These are phyloP conservation scores for Neovahlkampfia damariscottae DNA, from an alignment of 78 protist genomes.

Conservation along the genomic window DNA sequence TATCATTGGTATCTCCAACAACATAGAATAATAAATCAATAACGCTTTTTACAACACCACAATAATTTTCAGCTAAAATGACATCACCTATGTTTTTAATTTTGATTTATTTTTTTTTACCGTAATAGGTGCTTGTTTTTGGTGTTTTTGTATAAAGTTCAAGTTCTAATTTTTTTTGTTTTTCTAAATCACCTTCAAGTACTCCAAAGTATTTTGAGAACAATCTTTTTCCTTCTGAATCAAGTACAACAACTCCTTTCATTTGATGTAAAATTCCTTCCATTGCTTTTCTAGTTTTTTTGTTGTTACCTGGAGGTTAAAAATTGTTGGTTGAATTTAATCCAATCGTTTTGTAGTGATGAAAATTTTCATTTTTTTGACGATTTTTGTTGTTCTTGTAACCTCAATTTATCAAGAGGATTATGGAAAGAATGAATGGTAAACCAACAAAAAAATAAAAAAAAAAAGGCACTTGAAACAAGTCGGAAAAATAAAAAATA, in stretches of 20 bases:
- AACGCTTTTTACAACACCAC: conserved; percentile 24
- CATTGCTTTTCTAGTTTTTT: not conserved
- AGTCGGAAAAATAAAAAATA: too few relatives aligned
- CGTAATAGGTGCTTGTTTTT: not conserved
- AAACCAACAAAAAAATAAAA: too few relatives aligned
- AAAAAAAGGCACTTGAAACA: too few relatives aligned
- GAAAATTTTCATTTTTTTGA: too few relatives aligned
- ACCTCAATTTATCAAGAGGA: too few relatives aligned
- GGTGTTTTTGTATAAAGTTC: conserved; percentile 22
- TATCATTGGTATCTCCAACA: conserved; percentile 34
- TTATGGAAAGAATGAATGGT: too few relatives aligned
- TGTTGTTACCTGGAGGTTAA: too few relatives aligned
- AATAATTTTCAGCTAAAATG: conserved; percentile 22
- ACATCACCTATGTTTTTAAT: conserved; percentile 16
- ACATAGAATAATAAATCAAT: conserved; percentile 35
- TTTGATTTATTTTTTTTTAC: not conserved
- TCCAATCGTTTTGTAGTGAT: too few relatives aligned
- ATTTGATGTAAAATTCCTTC: not conserved
- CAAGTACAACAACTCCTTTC: conserved; percentile 38
- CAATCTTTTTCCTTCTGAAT: conserved; percentile 42
- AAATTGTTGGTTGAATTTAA: too few relatives aligned
- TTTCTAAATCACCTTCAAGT: conserved; percentile 8
- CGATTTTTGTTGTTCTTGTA: too few relatives aligned
- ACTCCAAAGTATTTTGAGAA: conserved; percentile 33
- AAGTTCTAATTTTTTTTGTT: conserved; percentile 35